Conservation (phyloP, 179 eudicot species). For the Beta corolliflora region DNA sequence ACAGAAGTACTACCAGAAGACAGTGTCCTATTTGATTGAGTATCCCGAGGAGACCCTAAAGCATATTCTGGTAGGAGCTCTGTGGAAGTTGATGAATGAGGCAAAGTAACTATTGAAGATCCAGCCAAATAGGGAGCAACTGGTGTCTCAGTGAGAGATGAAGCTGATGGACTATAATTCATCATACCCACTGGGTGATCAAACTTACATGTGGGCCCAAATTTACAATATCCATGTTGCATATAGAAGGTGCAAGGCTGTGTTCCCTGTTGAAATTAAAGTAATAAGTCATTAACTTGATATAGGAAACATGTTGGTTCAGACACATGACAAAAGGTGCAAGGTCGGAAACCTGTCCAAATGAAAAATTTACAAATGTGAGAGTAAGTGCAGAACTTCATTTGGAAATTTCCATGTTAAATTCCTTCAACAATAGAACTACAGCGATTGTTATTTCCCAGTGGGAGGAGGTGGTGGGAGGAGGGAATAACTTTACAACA, state of each 20-base stretch:
- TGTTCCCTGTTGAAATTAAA: slow-evolving; percentile 58
- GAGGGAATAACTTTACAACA: not conserved
- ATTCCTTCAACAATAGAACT: not conserved
- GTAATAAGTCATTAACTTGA: not conserved
- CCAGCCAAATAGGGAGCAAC: slow-evolving; percentile 56
- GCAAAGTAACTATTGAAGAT: slow-evolving; percentile 39
- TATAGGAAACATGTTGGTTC: not conserved
- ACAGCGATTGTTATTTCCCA: not conserved
- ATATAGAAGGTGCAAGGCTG: slow-evolving; percentile 79
- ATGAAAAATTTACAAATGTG: not conserved
- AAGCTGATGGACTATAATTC: slow-evolving; percentile 70
- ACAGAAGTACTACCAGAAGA: slow-evolving; percentile 42
- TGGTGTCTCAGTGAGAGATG: slow-evolving; percentile 72
- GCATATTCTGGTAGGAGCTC: slow-evolving; percentile 45
- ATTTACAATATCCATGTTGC: slow-evolving; percentile 81
- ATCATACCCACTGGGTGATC: slow-evolving; percentile 75
- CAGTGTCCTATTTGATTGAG: slow-evolving; percentile 30
- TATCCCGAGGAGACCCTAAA: slow-evolving; percentile 42
- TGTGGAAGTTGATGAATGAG: slow-evolving; percentile 48
- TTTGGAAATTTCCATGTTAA: not conserved
- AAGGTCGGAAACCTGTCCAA: not conserved
- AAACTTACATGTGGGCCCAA: slow-evolving; percentile 82
- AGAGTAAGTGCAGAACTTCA: not conserved
- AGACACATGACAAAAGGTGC: not conserved
- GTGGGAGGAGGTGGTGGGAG: not conserved